phyloP scores from a whole-genome alignment of 1,284 basidiomycete genomes.

The Apiotrichum gamsii region DNA sequence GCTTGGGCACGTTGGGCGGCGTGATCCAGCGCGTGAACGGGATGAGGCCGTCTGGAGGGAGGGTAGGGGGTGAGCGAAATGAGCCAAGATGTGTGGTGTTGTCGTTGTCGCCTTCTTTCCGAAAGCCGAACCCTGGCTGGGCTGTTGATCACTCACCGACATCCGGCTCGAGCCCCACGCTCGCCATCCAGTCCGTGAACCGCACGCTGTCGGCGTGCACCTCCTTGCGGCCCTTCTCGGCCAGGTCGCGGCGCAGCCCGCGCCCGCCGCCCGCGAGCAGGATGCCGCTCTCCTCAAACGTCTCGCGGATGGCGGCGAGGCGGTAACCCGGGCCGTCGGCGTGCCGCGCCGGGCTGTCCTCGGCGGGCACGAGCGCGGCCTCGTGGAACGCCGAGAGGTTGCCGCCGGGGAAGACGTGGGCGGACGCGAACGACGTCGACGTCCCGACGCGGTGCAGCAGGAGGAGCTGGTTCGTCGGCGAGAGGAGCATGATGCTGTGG shows the following conservation, averaged over 20 bases:
- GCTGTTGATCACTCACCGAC: background rate
- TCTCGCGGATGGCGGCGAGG: conserved; percentile 14
- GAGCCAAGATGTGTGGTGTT: no score
- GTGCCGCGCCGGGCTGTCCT: conserved; percentile 4
- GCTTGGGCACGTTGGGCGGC: conserved; percentile 7
- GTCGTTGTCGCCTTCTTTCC: no score
- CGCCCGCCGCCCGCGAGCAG: conserved; percentile 4
- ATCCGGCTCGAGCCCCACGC: conserved; percentile 9
- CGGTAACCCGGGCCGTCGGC: conserved; percentile 9
- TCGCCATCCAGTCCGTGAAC: conserved; percentile 13
- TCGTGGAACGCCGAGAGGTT: conserved; percentile 11
- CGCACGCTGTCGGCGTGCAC: conserved; percentile 10
- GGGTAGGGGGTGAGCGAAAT: no score
- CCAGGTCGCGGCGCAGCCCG: background rate
- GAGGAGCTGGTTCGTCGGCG: conserved; percentile 12
- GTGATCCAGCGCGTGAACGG: conserved; percentile 20
- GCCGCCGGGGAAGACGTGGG: conserved; percentile 15
- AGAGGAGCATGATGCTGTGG: conserved; percentile 12
- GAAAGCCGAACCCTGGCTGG: no score
- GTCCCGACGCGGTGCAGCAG: conserved; percentile 13
- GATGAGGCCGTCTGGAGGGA: conserved; percentile 8
- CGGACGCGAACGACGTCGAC: conserved; percentile 11
- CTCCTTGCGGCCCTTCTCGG: background rate
- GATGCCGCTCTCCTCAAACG: conserved; percentile 19
- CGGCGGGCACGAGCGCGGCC: conserved; percentile 3